Percentiles rank a stretch among this genome's conserved stretches.
Evolutionary conservation across 2,329 filamentous ascomycete genomes (phyloP).

Genomic region (Septoria linicola): DNA sequence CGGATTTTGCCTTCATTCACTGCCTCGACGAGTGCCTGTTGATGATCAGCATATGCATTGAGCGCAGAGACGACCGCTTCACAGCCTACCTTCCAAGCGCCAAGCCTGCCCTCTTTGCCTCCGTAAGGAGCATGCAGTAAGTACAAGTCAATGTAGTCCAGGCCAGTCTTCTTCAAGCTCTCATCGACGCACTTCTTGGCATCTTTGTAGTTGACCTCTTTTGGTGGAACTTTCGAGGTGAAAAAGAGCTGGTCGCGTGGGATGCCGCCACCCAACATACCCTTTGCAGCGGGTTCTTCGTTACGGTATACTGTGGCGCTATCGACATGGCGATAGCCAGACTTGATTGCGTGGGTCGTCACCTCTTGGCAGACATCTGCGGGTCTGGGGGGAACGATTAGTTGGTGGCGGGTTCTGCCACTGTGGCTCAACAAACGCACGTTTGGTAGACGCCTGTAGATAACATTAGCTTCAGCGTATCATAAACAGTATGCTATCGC

Average conservation of each 20-base stretch:
- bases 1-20: slow-evolving; percentile 53
- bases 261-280: slow-evolving; percentile 53
- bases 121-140: slow-evolving; percentile 56
- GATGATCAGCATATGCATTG: background rate
- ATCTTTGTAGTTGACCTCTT: slow-evolving; percentile 59
- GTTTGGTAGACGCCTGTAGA: slow-evolving; percentile 39
- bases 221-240: slow-evolving; percentile 60
- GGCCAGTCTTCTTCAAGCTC: slow-evolving; percentile 60
- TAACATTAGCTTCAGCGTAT: background rate
- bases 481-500: background rate
- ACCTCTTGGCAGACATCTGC: slow-evolving; percentile 58
- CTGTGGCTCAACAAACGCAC: slow-evolving; percentile 16
- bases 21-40: slow-evolving; percentile 54
- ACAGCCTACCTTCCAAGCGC: slow-evolving; percentile 44
- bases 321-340: slow-evolving; percentile 62
- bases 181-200: slow-evolving; percentile 63
- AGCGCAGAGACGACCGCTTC: background rate
- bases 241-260: slow-evolving; percentile 60
- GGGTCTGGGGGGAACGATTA: slow-evolving; percentile 37
- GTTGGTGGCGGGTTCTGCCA: background rate
- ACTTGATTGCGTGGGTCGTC: slow-evolving; percentile 55
- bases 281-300: slow-evolving; percentile 55
- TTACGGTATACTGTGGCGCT: slow-evolving; percentile 59
- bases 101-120: slow-evolving; percentile 49
- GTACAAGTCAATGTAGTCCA: slow-evolving; percentile 48